phyloP scores from a whole-genome alignment of 2,329 filamentous ascomycete genomes.

The Alternaria sp. region DNA sequence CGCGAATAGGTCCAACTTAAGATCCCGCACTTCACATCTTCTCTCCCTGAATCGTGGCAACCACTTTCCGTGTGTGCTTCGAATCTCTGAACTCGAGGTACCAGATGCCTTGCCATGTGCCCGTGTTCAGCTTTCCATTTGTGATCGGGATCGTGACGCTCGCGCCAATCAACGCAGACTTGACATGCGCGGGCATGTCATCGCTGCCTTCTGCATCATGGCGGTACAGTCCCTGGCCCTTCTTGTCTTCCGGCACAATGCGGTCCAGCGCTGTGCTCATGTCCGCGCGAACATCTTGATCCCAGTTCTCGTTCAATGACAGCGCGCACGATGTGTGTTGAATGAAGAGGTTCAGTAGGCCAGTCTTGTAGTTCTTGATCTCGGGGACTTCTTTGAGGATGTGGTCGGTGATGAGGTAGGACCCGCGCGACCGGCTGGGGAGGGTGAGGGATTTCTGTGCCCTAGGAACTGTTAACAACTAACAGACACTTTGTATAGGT shows the following conservation, averaged over 20 bases:
- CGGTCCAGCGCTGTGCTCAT: constrained; percentile 94
- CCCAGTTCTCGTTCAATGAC: constrained; percentile 91
- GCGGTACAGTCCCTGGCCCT: constrained; percentile 68
- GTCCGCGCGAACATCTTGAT: constrained; percentile 83
- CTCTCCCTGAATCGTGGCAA: constrained; percentile 95
- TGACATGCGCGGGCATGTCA: constrained; percentile 97
- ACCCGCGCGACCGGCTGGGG: constrained; percentile 77
- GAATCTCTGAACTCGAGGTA: constrained; percentile 85
- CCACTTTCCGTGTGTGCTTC: constrained; percentile 79
- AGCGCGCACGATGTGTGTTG: constrained; percentile 95
- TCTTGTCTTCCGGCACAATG: constrained; percentile 79
- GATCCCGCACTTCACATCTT: constrained; percentile 51
- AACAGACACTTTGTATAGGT: background rate
- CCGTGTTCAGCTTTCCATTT: constrained; percentile 75
- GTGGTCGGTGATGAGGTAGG: constrained; percentile 85
- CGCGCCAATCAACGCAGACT: constrained; percentile 85
- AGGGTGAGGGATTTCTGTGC: constrained; percentile 85
- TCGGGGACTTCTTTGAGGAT: constrained; percentile 77
- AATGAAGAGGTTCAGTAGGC: constrained; percentile 79
- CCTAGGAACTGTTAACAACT: constrained; percentile 18
- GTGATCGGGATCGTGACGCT: constrained; percentile 90
- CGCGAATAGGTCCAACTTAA: background rate
- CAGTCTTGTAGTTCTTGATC: constrained; percentile 78
- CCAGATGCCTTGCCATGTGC: constrained; percentile 90
- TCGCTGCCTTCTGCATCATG: constrained; percentile 87